Percentiles rank a stretch among this genome's conserved stretches.
These are phyloP conservation scores for Henckelia pumila DNA, from an alignment of 257 asterid genomes.

Conservation along the genomic window DNA sequence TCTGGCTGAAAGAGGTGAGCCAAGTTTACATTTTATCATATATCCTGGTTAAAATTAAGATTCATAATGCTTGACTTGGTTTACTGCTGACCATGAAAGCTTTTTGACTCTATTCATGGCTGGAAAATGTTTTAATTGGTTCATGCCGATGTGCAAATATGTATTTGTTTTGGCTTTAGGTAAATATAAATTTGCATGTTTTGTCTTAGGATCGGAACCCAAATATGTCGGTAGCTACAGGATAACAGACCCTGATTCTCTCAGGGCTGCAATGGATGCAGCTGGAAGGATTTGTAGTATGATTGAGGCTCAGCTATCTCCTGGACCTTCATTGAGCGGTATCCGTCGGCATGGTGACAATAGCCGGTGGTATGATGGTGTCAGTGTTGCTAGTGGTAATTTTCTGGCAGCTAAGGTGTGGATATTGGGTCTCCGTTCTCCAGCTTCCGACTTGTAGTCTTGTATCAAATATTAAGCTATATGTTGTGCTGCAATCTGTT, in stretches of 20 bases:
- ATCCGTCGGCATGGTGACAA: slow-evolving; percentile 86
- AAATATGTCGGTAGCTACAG: slow-evolving; percentile 90
- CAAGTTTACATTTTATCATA: background rate
- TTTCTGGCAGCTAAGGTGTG: slow-evolving; percentile 86
- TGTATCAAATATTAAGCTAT: slow-evolving; percentile 1
- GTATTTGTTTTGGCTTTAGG: background rate
- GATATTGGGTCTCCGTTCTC: background rate
- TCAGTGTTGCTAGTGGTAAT: slow-evolving; percentile 86
- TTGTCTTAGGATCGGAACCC: slow-evolving; percentile 68
- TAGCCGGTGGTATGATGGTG: slow-evolving; percentile 73
- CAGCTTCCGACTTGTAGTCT: background rate
- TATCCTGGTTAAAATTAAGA: slow-evolving; percentile 1
- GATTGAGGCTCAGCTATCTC: slow-evolving; percentile 95
- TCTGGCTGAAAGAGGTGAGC: slow-evolving; percentile 68
- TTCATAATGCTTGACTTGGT: background rate
- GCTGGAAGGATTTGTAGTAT: slow-evolving; percentile 74
- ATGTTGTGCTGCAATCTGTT: background rate
- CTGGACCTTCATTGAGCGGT: slow-evolving; percentile 89
- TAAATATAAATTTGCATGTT: slow-evolving; percentile 15
- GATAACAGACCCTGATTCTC: slow-evolving; percentile 86
- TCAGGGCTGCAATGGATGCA: slow-evolving; percentile 82
- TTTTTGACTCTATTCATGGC: slow-evolving; percentile 3
- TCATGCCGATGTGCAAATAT: slow-evolving; percentile 3
- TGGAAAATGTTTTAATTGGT: slow-evolving; percentile 3
- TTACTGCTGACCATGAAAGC: slow-evolving; percentile 10